Evolutionary conservation across 352 stramenopile species (phyloP).

Genomic region (Pilasporangium apinafurcum): DNA sequence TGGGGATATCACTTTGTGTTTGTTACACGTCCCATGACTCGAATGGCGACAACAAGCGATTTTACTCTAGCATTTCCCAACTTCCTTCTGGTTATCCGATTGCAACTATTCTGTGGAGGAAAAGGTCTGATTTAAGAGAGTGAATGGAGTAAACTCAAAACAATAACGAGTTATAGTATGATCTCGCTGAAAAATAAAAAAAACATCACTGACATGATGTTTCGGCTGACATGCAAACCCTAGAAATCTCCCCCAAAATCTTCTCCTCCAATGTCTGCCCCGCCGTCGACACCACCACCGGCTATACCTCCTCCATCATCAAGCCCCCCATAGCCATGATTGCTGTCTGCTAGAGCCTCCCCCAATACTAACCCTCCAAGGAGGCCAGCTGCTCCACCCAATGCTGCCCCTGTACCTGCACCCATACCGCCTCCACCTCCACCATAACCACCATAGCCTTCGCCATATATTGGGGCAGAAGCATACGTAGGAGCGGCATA

Average conservation of each 20-base stretch:
- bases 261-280: slow-evolving; percentile 7
- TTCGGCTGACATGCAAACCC: too few species aligned
- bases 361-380: slow-evolving; percentile 34
- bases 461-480: slow-evolving; percentile 14
- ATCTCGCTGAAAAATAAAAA: too few species aligned
- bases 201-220: too few species aligned
- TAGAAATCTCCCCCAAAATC: slow-evolving; percentile 49
- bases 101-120: too few species aligned
- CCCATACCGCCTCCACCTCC: slow-evolving; percentile 26
- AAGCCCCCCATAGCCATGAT: slow-evolving; percentile 1
- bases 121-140: too few species aligned
- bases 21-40: too few species aligned
- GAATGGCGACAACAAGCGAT: too few species aligned
- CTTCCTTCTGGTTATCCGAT: too few species aligned
- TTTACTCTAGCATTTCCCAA: too few species aligned
- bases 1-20: too few species aligned
- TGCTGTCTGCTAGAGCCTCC: slow-evolving; percentile 25
- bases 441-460: slow-evolving; percentile 1
- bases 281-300: slow-evolving; percentile 3
- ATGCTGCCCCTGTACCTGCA: slow-evolving; percentile 30
- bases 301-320: background rate
- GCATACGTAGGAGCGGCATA: slow-evolving; percentile 10
- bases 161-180: too few species aligned
- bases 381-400: slow-evolving; percentile 41
- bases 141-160: too few species aligned